Evolutionary conservation across 2,329 filamentous ascomycete genomes (phyloP).

Genomic region (Fusarium sp.): DNA sequence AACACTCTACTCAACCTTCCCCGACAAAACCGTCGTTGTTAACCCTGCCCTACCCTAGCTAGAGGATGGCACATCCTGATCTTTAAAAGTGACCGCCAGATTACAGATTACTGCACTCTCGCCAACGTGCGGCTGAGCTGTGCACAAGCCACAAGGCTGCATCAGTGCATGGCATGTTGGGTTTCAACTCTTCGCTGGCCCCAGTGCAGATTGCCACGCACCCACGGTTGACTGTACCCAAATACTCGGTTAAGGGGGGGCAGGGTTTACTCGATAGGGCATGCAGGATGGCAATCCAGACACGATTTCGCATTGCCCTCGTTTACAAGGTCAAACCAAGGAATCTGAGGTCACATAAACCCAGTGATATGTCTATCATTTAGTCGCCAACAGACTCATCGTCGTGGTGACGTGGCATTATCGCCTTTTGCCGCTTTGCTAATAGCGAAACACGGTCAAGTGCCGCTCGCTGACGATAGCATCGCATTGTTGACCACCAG

Average conservation of each 20-base stretch:
- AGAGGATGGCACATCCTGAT: constrained; percentile 32
- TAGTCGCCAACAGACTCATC: constrained; percentile 15
- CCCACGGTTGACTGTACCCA: constrained; percentile 39
- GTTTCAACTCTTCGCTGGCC: constrained; percentile 33
- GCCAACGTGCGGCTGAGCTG: constrained; percentile 31
- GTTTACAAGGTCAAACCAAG: constrained; percentile 29
- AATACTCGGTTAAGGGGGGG: constrained; percentile 43
- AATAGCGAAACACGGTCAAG: constrained; percentile 32
- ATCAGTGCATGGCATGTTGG: constrained; percentile 9
- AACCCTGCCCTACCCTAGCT: constrained; percentile 40
- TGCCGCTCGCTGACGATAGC: constrained; percentile 24
- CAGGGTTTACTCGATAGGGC: constrained; percentile 39
- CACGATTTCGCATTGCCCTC: constrained; percentile 35
- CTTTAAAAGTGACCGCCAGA: constrained; percentile 30
- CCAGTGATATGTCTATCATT: constrained; percentile 8
- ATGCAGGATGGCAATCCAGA: constrained; percentile 44
- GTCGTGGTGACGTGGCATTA: constrained; percentile 42
- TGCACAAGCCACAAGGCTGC: constrained; percentile 28
- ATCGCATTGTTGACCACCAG: constrained; percentile 19
- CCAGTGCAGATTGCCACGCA: constrained; percentile 33
- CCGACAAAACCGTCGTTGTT: constrained; percentile 18
- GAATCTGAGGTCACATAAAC: constrained; percentile 14
- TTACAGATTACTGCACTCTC: constrained; percentile 23
- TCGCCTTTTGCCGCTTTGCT: constrained; percentile 26
- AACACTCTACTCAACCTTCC: constrained; percentile 17